Evolutionary conservation across 2,329 filamentous ascomycete genomes (phyloP).

Genomic region (Clonostachys solani): DNA sequence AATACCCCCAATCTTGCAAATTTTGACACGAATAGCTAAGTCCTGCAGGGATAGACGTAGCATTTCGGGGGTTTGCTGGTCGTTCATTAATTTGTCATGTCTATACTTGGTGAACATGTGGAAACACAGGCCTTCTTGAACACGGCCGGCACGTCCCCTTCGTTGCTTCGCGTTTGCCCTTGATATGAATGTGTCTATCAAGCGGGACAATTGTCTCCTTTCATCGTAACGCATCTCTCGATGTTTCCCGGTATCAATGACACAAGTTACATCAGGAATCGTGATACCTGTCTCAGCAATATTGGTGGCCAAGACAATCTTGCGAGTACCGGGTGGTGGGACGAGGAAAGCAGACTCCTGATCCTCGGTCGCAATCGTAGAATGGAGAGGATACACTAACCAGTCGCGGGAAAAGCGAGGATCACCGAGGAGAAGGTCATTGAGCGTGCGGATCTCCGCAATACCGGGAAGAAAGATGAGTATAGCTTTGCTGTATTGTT

Average conservation of each 20-base stretch:
- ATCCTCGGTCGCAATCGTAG: constrained; percentile 91
- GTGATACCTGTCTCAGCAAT: constrained; percentile 99
- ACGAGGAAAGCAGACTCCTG: constrained; percentile 90
- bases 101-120: constrained; percentile 90
- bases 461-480: constrained; percentile 95
- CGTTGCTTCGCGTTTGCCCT: constrained; percentile 94
- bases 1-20: constrained; percentile 91
- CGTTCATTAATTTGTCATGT: constrained; percentile 79
- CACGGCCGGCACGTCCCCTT: constrained; percentile 88
- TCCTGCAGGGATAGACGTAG: constrained; percentile 91
- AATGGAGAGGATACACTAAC: constrained; percentile 88
- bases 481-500: constrained; percentile 79
- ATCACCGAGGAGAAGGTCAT: constrained; percentile 78
- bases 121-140: constrained; percentile 92
- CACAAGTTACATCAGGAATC: constrained; percentile 95
- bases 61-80: constrained; percentile 96
- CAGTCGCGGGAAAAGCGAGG: constrained; percentile 71
- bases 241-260: constrained; percentile 95
- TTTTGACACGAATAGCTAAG: constrained; percentile 92
- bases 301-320: constrained; percentile 95
- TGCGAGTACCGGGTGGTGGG: constrained; percentile 76
- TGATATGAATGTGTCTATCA: constrained; percentile 94
- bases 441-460: constrained; percentile 83
- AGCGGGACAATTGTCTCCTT: constrained; percentile 79
- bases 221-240: constrained; percentile 98